Conservation (phyloP, 345 rosid species). For the Hypericum androsaemum region DNA sequence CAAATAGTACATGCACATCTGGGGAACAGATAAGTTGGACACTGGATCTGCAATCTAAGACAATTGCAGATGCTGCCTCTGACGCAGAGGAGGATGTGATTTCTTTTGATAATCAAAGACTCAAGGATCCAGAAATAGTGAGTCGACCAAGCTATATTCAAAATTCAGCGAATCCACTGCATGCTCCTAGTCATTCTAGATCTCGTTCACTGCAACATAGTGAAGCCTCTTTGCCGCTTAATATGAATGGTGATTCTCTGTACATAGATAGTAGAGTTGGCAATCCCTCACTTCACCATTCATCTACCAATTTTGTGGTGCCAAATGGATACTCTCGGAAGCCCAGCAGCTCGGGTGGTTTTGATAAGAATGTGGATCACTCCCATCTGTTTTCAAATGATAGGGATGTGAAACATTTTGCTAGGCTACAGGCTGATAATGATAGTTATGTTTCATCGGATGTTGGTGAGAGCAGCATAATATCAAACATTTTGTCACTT, state of each 20-base stretch:
- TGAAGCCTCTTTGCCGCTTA: slow-evolving; percentile 12
- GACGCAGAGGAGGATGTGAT: slow-evolving; percentile 55
- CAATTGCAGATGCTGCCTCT: slow-evolving; percentile 12
- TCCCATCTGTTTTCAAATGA: slow-evolving; percentile 29
- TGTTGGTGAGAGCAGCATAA: slow-evolving; percentile 11
- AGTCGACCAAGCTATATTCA: slow-evolving; percentile 23
- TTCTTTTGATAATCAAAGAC: slow-evolving; percentile 49
- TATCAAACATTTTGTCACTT: slow-evolving; percentile 5
- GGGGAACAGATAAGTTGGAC: slow-evolving; percentile 10
- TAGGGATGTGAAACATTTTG: slow-evolving; percentile 8
- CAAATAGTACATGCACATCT: slow-evolving; percentile 2
- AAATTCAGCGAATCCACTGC: slow-evolving; percentile 28
- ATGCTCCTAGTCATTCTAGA: slow-evolving; percentile 31
- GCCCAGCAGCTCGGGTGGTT: slow-evolving; percentile 21
- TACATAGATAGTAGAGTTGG: slow-evolving; percentile 27
- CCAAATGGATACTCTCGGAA: slow-evolving; percentile 44
- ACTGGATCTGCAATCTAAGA: slow-evolving; percentile 7
- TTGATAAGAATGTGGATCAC: slow-evolving; percentile 25
- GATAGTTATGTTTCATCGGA: slow-evolving; percentile 5
- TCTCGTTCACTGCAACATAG: slow-evolving; percentile 30
- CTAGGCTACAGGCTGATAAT: slow-evolving; percentile 6
- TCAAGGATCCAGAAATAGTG: slow-evolving; percentile 47
- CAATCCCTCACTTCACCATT: slow-evolving; percentile 14
- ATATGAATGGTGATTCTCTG: slow-evolving; percentile 24
- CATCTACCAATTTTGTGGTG: slow-evolving; percentile 20